Percentiles rank a stretch among this genome's conserved stretches.
These are phyloP conservation scores for Micractinium sp. DNA, from an alignment of 139 green algal genomes.

Conservation along the genomic window DNA sequence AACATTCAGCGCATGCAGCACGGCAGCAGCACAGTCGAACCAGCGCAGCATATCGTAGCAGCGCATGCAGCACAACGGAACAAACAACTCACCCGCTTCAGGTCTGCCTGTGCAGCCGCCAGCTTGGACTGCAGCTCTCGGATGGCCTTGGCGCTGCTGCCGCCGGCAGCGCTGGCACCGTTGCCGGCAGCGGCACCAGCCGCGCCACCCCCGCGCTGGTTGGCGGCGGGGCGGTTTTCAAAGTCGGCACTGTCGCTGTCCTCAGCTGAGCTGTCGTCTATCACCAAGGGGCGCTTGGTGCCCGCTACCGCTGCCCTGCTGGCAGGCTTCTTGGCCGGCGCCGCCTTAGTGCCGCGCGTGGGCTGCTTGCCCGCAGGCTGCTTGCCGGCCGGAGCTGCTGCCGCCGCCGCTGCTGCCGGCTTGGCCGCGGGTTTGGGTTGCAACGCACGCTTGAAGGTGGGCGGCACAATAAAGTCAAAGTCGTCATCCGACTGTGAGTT, in stretches of 20 bases:
- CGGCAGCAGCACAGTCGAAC: neutral
- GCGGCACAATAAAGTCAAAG: neutral
- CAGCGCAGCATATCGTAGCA: neutral
- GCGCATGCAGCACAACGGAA: neutral
- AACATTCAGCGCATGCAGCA: no score
- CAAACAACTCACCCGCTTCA: neutral
- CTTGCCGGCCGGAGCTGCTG: neutral
- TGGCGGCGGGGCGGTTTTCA: neutral
- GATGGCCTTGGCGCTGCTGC: neutral
- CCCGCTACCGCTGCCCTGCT: neutral
- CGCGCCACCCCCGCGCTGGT: no score
- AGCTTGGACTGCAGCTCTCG: neutral
- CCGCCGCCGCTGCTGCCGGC: neutral
- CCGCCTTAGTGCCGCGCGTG: neutral
- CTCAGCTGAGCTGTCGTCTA: neutral
- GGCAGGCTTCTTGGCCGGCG: neutral
- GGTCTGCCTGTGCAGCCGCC: neutral
- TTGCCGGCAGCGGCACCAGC: no score
- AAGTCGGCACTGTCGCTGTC: neutral
- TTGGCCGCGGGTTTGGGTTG: neutral
- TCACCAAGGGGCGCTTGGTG: neutral
- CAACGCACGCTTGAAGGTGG: no score
- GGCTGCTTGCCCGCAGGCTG: neutral
- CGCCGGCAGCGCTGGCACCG: neutral
- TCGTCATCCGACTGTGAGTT: neutral